Percentiles rank a stretch among this genome's conserved stretches.
These are phyloP conservation scores for Kwoniella shandongensis DNA, from an alignment of 768 basidiomycete species.

Conservation along the genomic window DNA sequence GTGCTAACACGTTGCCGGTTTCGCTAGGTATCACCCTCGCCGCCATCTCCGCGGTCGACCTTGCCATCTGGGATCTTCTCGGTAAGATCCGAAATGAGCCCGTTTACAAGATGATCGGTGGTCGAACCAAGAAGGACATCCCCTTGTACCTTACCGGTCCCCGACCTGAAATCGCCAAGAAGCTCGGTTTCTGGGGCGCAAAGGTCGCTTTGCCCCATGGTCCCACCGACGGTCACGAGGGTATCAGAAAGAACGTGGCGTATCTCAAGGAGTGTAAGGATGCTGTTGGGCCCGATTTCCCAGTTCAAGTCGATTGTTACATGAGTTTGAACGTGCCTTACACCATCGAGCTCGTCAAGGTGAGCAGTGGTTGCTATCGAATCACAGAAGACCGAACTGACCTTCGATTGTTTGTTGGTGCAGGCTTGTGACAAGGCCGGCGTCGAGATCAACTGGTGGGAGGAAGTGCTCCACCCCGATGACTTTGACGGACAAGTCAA, in stretches of 20 bases:
- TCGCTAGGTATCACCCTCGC: conserved; percentile 50
- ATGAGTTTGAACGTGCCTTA: conserved; percentile 50
- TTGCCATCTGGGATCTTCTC: conserved; percentile 55
- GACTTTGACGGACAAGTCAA: conserved; percentile 54
- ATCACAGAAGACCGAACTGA: conserved; percentile 1
- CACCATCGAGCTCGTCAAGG: conserved; percentile 52
- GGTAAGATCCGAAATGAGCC: conserved; percentile 56
- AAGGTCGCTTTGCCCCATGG: conserved; percentile 55
- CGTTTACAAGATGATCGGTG: conserved; percentile 56
- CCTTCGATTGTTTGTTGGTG: too few species aligned
- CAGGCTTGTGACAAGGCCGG: conserved; percentile 47
- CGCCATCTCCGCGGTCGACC: conserved; percentile 55
- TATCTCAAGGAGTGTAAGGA: conserved; percentile 51
- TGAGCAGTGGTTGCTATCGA: conserved; percentile 15
- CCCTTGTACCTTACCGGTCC: conserved; percentile 56
- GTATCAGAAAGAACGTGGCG: conserved; percentile 54
- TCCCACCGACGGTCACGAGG: conserved; percentile 52
- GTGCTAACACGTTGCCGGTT: not conserved
- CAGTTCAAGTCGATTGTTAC: conserved; percentile 56
- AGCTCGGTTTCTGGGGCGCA: conserved; percentile 54
- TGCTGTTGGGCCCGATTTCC: conserved; percentile 53
- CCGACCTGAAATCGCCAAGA: conserved; percentile 49
- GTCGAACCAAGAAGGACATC: conserved; percentile 54
- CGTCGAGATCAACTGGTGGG: conserved; percentile 57
- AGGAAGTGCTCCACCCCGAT: conserved; percentile 54